Percentiles rank a stretch among this genome's conserved stretches.
These are phyloP conservation scores for Geranium rotundifolium DNA, from an alignment of 345 rosid genomes.

Conservation along the genomic window DNA sequence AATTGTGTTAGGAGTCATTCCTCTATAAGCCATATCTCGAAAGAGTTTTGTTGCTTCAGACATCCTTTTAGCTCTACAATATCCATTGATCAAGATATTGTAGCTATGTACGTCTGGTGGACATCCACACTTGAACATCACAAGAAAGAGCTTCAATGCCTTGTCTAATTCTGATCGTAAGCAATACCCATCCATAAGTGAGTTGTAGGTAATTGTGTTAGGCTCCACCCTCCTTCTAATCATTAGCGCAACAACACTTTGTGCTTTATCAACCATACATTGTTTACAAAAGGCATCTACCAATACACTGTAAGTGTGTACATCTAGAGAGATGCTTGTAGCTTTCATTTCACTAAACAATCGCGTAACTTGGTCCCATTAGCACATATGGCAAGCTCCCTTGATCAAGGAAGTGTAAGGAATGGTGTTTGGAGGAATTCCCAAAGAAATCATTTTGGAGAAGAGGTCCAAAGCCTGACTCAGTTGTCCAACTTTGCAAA, in stretches of 20 bases:
- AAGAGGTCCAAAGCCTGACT: too few relatives aligned
- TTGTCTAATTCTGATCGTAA: constrained; percentile 6
- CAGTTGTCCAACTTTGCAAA: too few relatives aligned
- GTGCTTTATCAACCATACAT: not conserved
- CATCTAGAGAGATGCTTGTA: too few relatives aligned
- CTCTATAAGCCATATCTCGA: constrained; percentile 2
- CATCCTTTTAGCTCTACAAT: not conserved
- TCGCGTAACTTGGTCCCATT: too few relatives aligned
- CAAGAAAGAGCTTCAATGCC: constrained; percentile 1
- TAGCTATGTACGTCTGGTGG: constrained; percentile 6
- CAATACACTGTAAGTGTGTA: too few relatives aligned
- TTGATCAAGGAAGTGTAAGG: too few relatives aligned
- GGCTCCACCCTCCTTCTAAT: constrained; percentile 2
- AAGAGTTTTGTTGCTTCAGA: not conserved
- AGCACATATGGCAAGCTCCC: too few relatives aligned
- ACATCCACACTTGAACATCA: constrained; percentile 6
- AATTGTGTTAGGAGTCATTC: constrained; percentile 7
- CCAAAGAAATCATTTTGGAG: too few relatives aligned
- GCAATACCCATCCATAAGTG: constrained; percentile 9
- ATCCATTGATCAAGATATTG: constrained; percentile 4
- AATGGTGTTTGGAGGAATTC: too few relatives aligned
- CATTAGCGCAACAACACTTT: not conserved
- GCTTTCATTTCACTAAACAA: too few relatives aligned
- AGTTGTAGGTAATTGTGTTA: constrained; percentile 3
- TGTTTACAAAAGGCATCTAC: too few relatives aligned